Evolutionary conservation across 2,329 filamentous ascomycete genomes (phyloP).

Genomic region (Colletotrichum sp.): DNA sequence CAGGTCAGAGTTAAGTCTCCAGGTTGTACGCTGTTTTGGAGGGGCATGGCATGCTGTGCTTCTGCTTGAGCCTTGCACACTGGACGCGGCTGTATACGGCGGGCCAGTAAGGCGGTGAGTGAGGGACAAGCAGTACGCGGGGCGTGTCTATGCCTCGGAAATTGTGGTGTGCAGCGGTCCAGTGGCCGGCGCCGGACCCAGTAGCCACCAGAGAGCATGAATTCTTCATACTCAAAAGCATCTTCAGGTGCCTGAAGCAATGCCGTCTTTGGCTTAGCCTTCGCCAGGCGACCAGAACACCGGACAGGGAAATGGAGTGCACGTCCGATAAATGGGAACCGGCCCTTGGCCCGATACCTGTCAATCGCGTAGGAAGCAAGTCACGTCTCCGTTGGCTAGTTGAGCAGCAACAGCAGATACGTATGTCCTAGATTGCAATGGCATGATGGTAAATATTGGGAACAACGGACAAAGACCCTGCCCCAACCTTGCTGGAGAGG

Average conservation of each 20-base stretch:
- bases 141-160: not conserved
- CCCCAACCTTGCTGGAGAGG: not conserved
- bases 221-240: not conserved
- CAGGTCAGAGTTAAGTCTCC: not conserved
- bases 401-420: not conserved
- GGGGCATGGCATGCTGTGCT: not conserved
- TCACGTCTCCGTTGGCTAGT: not conserved
- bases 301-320: not conserved
- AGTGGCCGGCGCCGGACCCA: not conserved
- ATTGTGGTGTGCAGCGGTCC: slow-evolving; percentile 15
- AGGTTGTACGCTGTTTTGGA: not conserved
- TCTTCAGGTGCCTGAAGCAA: not conserved
- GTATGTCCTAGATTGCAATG: not conserved
- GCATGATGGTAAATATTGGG: not conserved
- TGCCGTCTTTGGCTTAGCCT: not conserved
- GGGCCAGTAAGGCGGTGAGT: not conserved
- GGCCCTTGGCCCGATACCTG: not conserved
- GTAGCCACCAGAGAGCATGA: not conserved
- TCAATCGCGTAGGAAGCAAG: not conserved
- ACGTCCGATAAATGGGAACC: not conserved
- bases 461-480: not conserved
- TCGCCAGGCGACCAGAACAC: not conserved
- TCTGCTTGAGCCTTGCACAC: not conserved
- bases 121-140: not conserved
- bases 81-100: not conserved